These are phyloP conservation scores for Citropsis articulata DNA, from an alignment of 345 rosid genomes.

Conservation along the genomic window DNA sequence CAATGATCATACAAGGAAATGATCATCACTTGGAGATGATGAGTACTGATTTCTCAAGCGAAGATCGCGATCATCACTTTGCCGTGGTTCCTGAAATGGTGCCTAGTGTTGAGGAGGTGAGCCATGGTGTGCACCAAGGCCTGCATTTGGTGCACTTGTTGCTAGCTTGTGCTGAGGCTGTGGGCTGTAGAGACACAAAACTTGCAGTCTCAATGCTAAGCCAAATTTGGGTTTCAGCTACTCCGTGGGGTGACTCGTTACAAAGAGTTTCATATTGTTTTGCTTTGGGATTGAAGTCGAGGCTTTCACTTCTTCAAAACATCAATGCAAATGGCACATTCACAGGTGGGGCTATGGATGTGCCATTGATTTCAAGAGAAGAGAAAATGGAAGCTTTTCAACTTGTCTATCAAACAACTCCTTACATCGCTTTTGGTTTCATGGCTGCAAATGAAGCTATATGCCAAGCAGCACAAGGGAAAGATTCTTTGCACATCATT, in stretches of 20 bases:
- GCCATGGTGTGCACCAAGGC: conserved; percentile 56
- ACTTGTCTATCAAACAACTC: conserved; percentile 54
- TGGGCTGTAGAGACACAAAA: conserved; percentile 52
- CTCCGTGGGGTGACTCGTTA: conserved; percentile 49
- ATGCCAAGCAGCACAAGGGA: conserved; percentile 45
- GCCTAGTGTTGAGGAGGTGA: conserved; percentile 22
- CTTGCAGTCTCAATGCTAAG: conserved; percentile 45
- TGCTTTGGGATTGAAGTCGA: conserved; percentile 46
- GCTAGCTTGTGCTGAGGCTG: conserved; percentile 67
- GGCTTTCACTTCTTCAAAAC: conserved; percentile 44
- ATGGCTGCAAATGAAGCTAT: conserved; percentile 67
- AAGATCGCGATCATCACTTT: conserved; percentile 15
- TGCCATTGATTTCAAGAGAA: conserved; percentile 26
- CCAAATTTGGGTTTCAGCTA: conserved; percentile 43
- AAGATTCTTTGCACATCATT: conserved; percentile 41
- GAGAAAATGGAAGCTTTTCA: conserved; percentile 61
- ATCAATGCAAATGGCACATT: conserved; percentile 39
- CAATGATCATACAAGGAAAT: conserved; percentile 23
- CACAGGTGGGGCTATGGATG: conserved; percentile 26
- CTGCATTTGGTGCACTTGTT: conserved; percentile 60
- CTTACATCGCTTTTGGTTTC: conserved; percentile 59
- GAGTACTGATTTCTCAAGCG: neutral
- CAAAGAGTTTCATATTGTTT: conserved; percentile 63
- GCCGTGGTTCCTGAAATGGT: conserved; percentile 15
- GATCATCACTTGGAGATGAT: conserved; percentile 16